Conservation (phyloP, 495 filamentous ascomycete species). For the Chaetomium fimeti region DNA sequence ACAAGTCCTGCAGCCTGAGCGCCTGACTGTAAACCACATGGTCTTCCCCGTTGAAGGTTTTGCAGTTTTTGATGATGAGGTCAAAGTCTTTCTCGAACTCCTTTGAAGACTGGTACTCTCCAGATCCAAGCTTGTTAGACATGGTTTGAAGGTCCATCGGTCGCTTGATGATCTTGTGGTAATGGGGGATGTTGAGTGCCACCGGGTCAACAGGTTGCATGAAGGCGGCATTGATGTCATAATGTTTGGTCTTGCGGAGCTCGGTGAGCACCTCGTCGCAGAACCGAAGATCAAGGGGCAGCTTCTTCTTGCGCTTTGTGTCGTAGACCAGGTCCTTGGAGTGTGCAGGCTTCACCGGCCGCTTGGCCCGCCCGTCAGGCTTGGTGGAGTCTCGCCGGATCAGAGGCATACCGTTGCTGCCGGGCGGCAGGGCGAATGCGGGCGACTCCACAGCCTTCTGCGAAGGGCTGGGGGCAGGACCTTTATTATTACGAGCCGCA, state of each 20-base stretch:
- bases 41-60: slow-evolving; percentile 80
- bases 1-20: slow-evolving; percentile 66
- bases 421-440: slow-evolving; percentile 78
- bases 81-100: slow-evolving; percentile 83
- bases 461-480: slow-evolving; percentile 28
- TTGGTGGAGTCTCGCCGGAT: slow-evolving; percentile 85
- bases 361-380: slow-evolving; percentile 76
- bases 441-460: slow-evolving; percentile 47
- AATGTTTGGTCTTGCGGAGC: slow-evolving; percentile 71
- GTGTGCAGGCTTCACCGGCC: slow-evolving; percentile 89
- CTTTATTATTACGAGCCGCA: slow-evolving; percentile 31
- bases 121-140: slow-evolving; percentile 67
- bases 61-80: slow-evolving; percentile 85
- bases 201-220: slow-evolving; percentile 85
- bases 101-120: slow-evolving; percentile 77
- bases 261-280: slow-evolving; percentile 80
- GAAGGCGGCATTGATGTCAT: slow-evolving; percentile 65
- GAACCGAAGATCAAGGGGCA: slow-evolving; percentile 82
- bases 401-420: slow-evolving; percentile 70
- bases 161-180: slow-evolving; percentile 89
- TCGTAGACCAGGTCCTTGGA: slow-evolving; percentile 80
- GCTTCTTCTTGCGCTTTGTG: slow-evolving; percentile 89
- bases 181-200: slow-evolving; percentile 87
- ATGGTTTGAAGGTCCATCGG: slow-evolving; percentile 92
- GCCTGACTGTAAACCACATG: slow-evolving; percentile 71